Conservation (phyloP, 2,329 filamentous ascomycete genomes). For the Pseudogymnoascus sp. region DNA sequence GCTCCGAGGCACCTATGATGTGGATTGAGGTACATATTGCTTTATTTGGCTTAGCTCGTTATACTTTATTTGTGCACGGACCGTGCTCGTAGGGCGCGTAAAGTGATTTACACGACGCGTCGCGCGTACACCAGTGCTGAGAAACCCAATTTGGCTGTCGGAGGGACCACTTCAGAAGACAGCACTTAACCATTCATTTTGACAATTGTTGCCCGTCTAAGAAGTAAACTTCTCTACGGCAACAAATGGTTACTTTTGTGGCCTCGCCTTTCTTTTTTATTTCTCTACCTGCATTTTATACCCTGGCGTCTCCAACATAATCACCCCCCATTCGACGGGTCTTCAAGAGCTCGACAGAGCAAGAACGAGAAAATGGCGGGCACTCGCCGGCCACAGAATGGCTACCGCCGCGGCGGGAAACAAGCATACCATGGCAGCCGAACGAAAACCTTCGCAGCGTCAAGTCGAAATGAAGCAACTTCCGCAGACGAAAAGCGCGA, state of each 20-base stretch:
- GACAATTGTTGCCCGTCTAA: conserved; percentile 1
- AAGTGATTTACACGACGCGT: conserved; percentile 9
- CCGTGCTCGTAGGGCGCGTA: background rate
- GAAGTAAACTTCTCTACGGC: background rate
- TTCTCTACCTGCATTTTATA: conserved; percentile 1
- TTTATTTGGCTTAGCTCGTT: background rate
- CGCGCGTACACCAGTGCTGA: background rate
- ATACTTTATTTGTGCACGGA: conserved; percentile 8
- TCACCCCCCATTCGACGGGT: conserved; percentile 9
- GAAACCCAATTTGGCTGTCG: conserved; percentile 1
- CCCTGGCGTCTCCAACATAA: conserved; percentile 12
- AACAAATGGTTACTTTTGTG: background rate
- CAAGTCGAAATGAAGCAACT: conserved; percentile 71
- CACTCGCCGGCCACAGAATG: conserved; percentile 55
- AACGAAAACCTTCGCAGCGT: conserved; percentile 72
- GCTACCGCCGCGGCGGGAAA: conserved; percentile 60
- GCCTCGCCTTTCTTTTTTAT: background rate
- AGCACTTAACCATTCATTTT: background rate
- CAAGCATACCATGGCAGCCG: conserved; percentile 62
- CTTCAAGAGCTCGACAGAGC: conserved; percentile 12
- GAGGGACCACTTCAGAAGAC: background rate
- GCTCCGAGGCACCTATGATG: conserved; percentile 9
- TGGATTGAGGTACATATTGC: conserved; percentile 7
- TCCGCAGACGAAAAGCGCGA: conserved; percentile 91
- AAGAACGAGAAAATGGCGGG: conserved; percentile 41